Conservation (phyloP, 495 filamentous ascomycete species). For the Tetracladium marchalianum region DNA sequence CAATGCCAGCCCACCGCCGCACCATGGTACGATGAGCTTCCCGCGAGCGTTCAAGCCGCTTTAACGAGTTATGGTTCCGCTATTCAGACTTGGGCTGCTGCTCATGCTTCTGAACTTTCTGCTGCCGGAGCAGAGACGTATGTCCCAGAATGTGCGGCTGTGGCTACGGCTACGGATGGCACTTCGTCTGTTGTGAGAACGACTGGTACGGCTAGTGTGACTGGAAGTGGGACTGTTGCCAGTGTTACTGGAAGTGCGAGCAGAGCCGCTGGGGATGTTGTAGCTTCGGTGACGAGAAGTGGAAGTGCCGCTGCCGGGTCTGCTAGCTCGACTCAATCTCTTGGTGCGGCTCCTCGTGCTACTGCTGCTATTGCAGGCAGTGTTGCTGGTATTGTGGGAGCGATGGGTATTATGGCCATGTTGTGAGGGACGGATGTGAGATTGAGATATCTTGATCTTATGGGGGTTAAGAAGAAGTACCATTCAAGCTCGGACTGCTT, state of each 20-base stretch:
- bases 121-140: background rate
- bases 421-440: conserved; percentile 1
- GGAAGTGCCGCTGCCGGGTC: background rate
- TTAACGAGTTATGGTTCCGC: conserved; percentile 5
- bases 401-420: conserved; percentile 6
- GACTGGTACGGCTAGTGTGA: background rate
- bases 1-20: background rate
- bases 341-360: background rate
- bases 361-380: conserved; percentile 5
- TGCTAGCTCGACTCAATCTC: background rate
- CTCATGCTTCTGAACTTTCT: conserved; percentile 1
- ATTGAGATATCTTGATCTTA: conserved; percentile 15
- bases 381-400: conserved; percentile 4
- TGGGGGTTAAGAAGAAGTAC: background rate
- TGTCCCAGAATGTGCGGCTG: background rate
- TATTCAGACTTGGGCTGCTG: background rate
- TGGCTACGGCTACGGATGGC: background rate
- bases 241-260: background rate
- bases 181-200: no score
- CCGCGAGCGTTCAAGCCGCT: conserved; percentile 1
- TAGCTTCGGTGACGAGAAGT: background rate
- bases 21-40: conserved; percentile 6
- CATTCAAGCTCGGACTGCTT: no score
- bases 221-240: background rate
- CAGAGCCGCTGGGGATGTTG: background rate